phyloP scores from a whole-genome alignment of 768 basidiomycete species.

The Kwoniella bestiolae region DNA sequence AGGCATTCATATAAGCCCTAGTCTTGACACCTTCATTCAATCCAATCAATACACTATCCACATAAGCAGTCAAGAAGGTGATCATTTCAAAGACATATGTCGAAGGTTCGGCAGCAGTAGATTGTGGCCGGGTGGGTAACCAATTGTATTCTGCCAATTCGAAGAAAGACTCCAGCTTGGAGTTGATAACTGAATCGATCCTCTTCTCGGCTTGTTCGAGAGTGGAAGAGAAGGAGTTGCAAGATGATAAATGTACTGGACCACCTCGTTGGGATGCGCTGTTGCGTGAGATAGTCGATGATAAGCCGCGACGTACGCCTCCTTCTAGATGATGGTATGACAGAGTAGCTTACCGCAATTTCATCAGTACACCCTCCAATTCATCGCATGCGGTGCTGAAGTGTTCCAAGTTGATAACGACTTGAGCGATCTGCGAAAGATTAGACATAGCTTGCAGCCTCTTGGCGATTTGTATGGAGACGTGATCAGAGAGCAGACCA shows the following conservation, averaged over 20 bases:
- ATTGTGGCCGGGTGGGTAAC: constrained; percentile 65
- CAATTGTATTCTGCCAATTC: constrained; percentile 94
- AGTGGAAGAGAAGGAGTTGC: constrained; percentile 69
- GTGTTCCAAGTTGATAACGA: constrained; percentile 89
- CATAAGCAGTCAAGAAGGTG: constrained; percentile 94
- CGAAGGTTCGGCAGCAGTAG: constrained; percentile 69
- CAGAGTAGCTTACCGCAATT: constrained; percentile 66
- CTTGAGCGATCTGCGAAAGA: constrained; percentile 87
- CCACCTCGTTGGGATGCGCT: constrained; percentile 86
- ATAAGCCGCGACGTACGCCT: too few species aligned
- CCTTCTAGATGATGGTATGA: too few species aligned
- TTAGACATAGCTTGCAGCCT: constrained; percentile 76
- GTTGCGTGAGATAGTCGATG: neutral
- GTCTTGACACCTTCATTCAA: constrained; percentile 84
- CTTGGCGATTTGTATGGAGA: constrained; percentile 74
- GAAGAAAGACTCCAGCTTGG: constrained; percentile 94
- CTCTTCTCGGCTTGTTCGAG: constrained; percentile 72
- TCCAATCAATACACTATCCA: constrained; percentile 73
- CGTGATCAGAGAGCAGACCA: constrained; percentile 68
- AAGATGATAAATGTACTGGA: constrained; percentile 69
- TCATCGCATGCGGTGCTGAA: constrained; percentile 83
- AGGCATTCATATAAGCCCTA: constrained; percentile 82
- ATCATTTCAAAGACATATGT: constrained; percentile 93
- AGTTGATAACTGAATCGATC: constrained; percentile 79
- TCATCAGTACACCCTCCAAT: constrained; percentile 80